Evolutionary conservation across 73 alveolate species (phyloP).

Genomic region (Paramecium primaurelia): DNA sequence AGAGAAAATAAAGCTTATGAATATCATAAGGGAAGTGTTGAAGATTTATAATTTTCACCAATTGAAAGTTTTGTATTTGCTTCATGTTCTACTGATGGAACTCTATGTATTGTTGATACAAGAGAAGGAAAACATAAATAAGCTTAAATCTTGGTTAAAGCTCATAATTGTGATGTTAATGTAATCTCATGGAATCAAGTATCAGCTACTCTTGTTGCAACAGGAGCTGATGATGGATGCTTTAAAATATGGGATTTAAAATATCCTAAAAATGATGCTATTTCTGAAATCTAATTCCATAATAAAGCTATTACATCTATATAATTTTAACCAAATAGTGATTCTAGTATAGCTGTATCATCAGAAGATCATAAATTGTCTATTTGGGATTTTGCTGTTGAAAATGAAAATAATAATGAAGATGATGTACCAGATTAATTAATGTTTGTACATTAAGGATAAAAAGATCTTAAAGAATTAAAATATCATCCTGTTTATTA

Average conservation of each 20-base stretch:
- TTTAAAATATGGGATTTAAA: slow-evolving; percentile 85
- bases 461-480: slow-evolving; percentile 76
- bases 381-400: slow-evolving; percentile 85
- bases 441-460: slow-evolving; percentile 82
- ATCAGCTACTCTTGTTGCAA: slow-evolving; percentile 73
- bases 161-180: slow-evolving; percentile 81
- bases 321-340: slow-evolving; percentile 79
- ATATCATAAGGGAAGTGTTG: slow-evolving; percentile 74
- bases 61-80: slow-evolving; percentile 75
- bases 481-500: slow-evolving; percentile 79
- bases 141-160: slow-evolving; percentile 66
- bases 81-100: slow-evolving; percentile 68
- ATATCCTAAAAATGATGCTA: slow-evolving; percentile 70
- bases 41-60: slow-evolving; percentile 84
- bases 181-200: slow-evolving; percentile 79
- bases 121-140: slow-evolving; percentile 65
- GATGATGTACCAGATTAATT: slow-evolving; percentile 81
- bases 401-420: slow-evolving; percentile 78
- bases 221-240: slow-evolving; percentile 86
- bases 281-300: slow-evolving; percentile 79
- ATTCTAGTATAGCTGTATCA: slow-evolving; percentile 76
- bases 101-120: slow-evolving; percentile 45
- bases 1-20: slow-evolving; percentile 53
- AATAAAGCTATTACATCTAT: slow-evolving; percentile 75
- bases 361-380: slow-evolving; percentile 76